Evolutionary conservation across 164 flowering plant species (phyloP), one percentile per base, ranked within the genome.

Genomic region (Cinnamomum chago): DNA sequence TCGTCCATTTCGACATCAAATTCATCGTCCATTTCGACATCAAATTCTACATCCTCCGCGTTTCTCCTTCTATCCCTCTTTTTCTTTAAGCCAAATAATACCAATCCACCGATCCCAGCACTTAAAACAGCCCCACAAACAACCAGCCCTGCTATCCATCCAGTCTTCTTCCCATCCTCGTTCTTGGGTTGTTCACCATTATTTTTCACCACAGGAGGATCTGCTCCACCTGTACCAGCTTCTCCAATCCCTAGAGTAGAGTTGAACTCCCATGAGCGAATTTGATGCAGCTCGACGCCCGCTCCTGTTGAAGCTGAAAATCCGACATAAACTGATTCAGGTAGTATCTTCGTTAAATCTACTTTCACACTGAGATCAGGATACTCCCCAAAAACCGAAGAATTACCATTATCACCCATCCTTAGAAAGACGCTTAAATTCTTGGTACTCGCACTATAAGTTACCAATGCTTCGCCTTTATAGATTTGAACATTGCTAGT

Each of bases 401-500:
- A 27, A 27, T 2, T 27, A 27, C 28, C 28, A 27, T 52, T 69
- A 33, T 27, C 60, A 15, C 1, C 24, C 28, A 50, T 79, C 75
- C 68, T 70, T 15, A 82, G 51, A 65, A 22, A 70, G 23, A 73
- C 80, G 55, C 3, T 66, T 2, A 79, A 69, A 65, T 77, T 80
- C 33, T 78, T 62, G 2, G 79, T 12, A 3, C 74, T 78, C 3
- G 88, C 81, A 67, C 79, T 72, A 22, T 88, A 86, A 10, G 67
- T 64, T 18, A 86, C 73, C 83, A 75, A 72, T 70, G 81, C 28
- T 0, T 27, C 28, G 28, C 28, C 28, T 27, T 27, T 27, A 27
- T 27, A 27, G 28, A 27, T 27, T 27, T 2, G 28, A 27, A 2
- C 3, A 2, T 0, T 3, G 28, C 3, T 27, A 2, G 0, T 27